Percentiles rank a stretch among this genome's conserved stretches.
Evolutionary conservation across 2,329 filamentous ascomycete species (phyloP).

Genomic region (Pestalotiopsis sp.): DNA sequence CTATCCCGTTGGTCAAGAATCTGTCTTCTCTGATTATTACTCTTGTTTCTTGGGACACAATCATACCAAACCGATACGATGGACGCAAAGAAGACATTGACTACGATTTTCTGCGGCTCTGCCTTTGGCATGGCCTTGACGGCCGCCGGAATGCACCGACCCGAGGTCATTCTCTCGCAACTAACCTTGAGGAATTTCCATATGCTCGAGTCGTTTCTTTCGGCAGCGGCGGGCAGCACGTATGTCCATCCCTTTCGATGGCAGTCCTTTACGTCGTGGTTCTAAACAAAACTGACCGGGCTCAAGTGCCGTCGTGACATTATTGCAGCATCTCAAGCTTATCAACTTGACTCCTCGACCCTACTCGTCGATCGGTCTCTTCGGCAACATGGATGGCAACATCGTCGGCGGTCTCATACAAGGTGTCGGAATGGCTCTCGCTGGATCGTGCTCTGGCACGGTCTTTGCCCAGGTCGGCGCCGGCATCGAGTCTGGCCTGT

Average conservation of each 20-base stretch:
- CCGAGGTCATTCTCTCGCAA: conserved; percentile 62
- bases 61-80: neutral
- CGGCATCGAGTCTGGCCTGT: conserved; percentile 53
- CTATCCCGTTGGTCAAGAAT: neutral
- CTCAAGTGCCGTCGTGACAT: conserved; percentile 23
- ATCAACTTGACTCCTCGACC: conserved; percentile 49
- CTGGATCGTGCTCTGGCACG: conserved; percentile 68
- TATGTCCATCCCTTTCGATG: conserved; percentile 40
- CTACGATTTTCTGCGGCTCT: conserved; percentile 48
- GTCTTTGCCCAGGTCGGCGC: conserved; percentile 63
- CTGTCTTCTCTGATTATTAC: neutral
- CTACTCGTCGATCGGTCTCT: conserved; percentile 55
- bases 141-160: conserved; percentile 62
- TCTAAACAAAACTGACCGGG: neutral
- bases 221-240: conserved; percentile 64
- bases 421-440: conserved; percentile 68
- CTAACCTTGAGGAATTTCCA: conserved; percentile 64
- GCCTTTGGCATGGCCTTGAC: conserved; percentile 65
- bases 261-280: conserved; percentile 39
- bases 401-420: conserved; percentile 64
- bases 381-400: conserved; percentile 64
- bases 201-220: conserved; percentile 68
- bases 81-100: neutral
- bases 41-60: neutral
- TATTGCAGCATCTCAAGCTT: conserved; percentile 46